These are phyloP conservation scores for Solanum rostratum DNA, from an alignment of 257 asterid species.

Conservation along the genomic window DNA sequence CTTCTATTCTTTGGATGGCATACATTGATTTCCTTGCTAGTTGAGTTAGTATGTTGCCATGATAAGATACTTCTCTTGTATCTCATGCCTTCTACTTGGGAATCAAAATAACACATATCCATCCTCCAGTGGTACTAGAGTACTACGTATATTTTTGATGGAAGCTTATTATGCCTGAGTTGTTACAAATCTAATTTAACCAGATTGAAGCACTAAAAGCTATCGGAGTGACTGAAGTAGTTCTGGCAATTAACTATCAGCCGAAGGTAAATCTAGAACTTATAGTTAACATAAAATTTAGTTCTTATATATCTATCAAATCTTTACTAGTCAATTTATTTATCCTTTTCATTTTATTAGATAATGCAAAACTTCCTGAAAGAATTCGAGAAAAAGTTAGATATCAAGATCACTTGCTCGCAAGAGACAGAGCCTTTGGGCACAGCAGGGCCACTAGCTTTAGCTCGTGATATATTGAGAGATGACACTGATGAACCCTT, in stretches of 20 bases:
- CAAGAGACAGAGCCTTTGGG: conserved; percentile 91
- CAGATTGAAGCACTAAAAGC: conserved; percentile 96
- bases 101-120: background rate
- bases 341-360: conserved; percentile 24
- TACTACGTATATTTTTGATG: background rate
- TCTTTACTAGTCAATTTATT: background rate
- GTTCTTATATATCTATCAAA: background rate
- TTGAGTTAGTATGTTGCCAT: background rate
- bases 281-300: background rate
- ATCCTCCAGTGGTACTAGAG: background rate
- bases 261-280: conserved; percentile 52
- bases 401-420: conserved; percentile 71
- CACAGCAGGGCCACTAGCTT: conserved; percentile 91
- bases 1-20: background rate
- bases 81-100: background rate
- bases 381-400: conserved; percentile 68
- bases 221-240: conserved; percentile 91
- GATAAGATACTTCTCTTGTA: background rate
- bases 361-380: conserved; percentile 70
- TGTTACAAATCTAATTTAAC: background rate
- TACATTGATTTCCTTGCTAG: background rate
- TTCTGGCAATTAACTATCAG: conserved; percentile 88
- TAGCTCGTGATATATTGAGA: conserved; percentile 62
- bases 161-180: background rate
- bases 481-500: conserved; percentile 66